Percentiles rank a stretch among this genome's conserved stretches.
phyloP scores from a whole-genome alignment of 2,329 filamentous ascomycete species.

The Mycosphaerella arachidis region DNA sequence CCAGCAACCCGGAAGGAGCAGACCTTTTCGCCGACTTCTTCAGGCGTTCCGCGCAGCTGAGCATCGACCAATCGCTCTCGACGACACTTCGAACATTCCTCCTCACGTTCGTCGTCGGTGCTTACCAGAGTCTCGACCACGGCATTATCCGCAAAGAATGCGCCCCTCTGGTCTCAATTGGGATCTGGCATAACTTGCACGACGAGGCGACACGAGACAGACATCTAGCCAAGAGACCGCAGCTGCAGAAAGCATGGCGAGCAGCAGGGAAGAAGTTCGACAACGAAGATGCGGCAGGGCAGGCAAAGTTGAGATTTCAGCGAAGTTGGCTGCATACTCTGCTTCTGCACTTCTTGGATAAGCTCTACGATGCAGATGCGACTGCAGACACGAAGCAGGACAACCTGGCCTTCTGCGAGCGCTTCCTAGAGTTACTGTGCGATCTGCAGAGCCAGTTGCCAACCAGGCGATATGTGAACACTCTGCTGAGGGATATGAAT shows the following conservation, averaged over 20 bases:
- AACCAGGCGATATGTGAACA: constrained; percentile 88
- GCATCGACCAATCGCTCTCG: constrained; percentile 50
- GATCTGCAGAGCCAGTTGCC: constrained; percentile 92
- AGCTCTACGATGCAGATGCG: constrained; percentile 55
- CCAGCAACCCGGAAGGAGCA: constrained; percentile 63
- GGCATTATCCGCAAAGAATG: constrained; percentile 90
- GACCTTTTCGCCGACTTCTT: constrained; percentile 76
- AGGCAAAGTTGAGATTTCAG: constrained; percentile 82
- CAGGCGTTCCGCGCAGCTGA: constrained; percentile 83
- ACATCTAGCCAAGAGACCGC: constrained; percentile 66
- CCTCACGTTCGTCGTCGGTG: constrained; percentile 82
- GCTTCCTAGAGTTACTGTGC: constrained; percentile 85
- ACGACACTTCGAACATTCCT: constrained; percentile 64
- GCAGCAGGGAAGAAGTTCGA: constrained; percentile 83
- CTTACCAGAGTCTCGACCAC: constrained; percentile 91
- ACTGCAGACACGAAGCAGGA: constrained; percentile 39
- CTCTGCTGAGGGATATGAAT: constrained; percentile 79
- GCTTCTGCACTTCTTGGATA: constrained; percentile 73
- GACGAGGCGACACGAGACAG: constrained; percentile 69
- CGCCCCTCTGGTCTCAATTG: constrained; percentile 88
- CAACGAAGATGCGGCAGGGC: constrained; percentile 71
- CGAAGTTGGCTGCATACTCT: constrained; percentile 89
- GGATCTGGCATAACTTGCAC: constrained; percentile 90
- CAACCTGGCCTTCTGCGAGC: constrained; percentile 77
- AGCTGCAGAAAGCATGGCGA: constrained; percentile 84